phyloP scores from a whole-genome alignment of 2,329 filamentous ascomycete genomes.

The Pseudocercospora eumusae region DNA sequence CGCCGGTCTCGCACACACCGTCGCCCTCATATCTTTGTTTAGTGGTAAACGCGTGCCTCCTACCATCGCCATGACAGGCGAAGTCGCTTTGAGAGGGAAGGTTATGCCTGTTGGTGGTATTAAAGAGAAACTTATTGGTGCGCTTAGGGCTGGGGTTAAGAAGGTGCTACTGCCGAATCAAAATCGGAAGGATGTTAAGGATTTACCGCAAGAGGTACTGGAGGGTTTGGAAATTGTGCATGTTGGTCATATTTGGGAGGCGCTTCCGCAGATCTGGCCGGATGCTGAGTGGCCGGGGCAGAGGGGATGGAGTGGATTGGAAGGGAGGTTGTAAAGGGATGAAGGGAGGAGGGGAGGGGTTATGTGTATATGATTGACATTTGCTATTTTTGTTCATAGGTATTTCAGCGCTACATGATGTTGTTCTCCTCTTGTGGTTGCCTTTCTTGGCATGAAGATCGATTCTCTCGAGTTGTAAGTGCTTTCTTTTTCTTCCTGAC shows the following conservation, averaged over 20 bases:
- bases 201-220: constrained; percentile 86
- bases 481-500: too few species aligned
- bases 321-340: constrained; percentile 68
- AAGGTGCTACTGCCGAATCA: constrained; percentile 83
- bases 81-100: constrained; percentile 77
- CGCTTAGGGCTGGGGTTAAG: constrained; percentile 88
- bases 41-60: constrained; percentile 82
- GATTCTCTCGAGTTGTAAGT: background rate
- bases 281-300: constrained; percentile 81
- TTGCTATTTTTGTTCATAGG: background rate
- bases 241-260: constrained; percentile 92
- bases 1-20: constrained; percentile 89
- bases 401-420: background rate
- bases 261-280: constrained; percentile 87
- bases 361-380: constrained; percentile 6
- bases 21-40: constrained; percentile 90
- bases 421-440: background rate
- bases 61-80: constrained; percentile 90
- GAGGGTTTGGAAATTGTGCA: constrained; percentile 84
- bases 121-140: constrained; percentile 97
- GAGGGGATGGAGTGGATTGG: constrained; percentile 64
- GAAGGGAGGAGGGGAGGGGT: background rate
- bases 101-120: constrained; percentile 95
- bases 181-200: constrained; percentile 89
- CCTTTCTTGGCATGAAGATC: background rate